phyloP scores from a whole-genome alignment of 805 yeast species.

The Hermanozyma aechmeae region DNA sequence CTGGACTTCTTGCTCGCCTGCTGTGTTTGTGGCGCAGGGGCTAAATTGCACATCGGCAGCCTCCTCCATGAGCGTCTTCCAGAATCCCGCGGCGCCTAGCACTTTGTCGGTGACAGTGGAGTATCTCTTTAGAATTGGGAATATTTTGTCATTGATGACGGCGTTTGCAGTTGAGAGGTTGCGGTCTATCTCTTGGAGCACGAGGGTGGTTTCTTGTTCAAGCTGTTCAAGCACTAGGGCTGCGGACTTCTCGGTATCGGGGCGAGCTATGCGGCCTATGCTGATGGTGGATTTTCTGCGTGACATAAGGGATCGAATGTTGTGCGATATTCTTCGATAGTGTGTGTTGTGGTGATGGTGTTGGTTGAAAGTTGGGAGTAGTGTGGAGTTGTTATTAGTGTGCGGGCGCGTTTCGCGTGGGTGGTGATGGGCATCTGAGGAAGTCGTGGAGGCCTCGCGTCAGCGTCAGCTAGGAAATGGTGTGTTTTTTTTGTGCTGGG shows the following conservation, averaged over 20 bases:
- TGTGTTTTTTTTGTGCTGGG: no score
- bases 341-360: no score
- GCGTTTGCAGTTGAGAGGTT: constrained; percentile 62
- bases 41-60: constrained; percentile 58
- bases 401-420: no score
- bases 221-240: constrained; percentile 45
- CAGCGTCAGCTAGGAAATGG: no score
- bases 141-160: constrained; percentile 54
- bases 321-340: no score
- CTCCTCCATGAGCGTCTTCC: constrained; percentile 72
- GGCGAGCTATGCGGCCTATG: constrained; percentile 4
- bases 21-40: constrained; percentile 29
- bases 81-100: constrained; percentile 60
- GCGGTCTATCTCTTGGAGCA: constrained; percentile 70
- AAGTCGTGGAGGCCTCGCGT: no score
- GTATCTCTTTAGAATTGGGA: constrained; percentile 60
- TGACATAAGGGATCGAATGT: neutral
- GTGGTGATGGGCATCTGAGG: no score
- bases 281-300: constrained; percentile 12
- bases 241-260: constrained; percentile 10
- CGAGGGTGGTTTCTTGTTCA: constrained; percentile 72
- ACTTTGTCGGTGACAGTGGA: constrained; percentile 48
- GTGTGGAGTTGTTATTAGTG: no score
- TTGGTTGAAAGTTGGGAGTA: no score
- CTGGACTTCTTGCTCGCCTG: constrained; percentile 8